Percentiles rank a stretch among this genome's conserved stretches.
Conservation (phyloP, 179 eudicot species). For the Corrigiola litoralis region DNA sequence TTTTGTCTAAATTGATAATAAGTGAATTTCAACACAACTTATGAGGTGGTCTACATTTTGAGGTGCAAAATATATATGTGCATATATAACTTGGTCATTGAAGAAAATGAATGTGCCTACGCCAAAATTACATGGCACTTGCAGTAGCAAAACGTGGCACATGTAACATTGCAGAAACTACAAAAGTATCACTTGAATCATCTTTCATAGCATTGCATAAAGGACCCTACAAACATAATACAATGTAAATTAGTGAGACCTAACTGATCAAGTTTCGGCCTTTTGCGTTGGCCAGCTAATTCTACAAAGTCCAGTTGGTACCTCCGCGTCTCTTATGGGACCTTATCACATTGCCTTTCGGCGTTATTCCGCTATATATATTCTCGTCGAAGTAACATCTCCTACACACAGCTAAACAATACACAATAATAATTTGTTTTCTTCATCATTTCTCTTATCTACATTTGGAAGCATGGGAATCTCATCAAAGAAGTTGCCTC, state of each 20-base stretch:
- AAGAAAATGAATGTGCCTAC: too few relatives aligned
- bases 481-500: not conserved
- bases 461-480: not conserved
- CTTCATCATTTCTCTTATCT: too few relatives aligned
- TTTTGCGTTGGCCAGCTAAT: constrained; percentile 20
- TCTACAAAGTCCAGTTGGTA: not conserved
- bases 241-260: not conserved
- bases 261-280: constrained; percentile 4
- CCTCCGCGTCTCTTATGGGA: not conserved
- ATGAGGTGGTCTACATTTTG: too few relatives aligned
- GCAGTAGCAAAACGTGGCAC: too few relatives aligned
- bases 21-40: too few relatives aligned
- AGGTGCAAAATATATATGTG: too few relatives aligned
- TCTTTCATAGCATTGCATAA: not conserved
- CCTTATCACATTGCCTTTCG: not conserved
- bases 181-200: too few relatives aligned
- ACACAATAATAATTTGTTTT: too few relatives aligned
- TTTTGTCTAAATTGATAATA: too few relatives aligned
- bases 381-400: not conserved
- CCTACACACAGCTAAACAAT: not conserved
- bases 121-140: too few relatives aligned
- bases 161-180: too few relatives aligned
- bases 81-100: too few relatives aligned
- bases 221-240: constrained; percentile 10
- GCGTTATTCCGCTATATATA: not conserved